Evolutionary conservation across 2,329 filamentous ascomycete genomes (phyloP).

Genomic region (Fusarium sororula): DNA sequence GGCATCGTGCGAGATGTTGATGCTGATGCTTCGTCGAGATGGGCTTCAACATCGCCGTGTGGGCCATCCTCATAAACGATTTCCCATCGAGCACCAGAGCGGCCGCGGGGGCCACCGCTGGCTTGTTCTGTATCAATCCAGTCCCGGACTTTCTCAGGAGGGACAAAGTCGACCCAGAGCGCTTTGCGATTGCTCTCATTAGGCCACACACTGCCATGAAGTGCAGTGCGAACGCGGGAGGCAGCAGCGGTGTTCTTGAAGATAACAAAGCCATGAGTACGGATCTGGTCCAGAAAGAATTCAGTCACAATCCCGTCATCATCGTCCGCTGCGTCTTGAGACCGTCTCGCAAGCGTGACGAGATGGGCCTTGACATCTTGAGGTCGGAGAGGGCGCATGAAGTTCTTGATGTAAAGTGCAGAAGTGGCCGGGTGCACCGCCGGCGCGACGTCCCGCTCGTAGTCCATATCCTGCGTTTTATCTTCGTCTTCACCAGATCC

Average conservation of each 20-base stretch:
- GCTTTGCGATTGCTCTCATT: constrained; percentile 85
- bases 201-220: constrained; percentile 87
- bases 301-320: constrained; percentile 65
- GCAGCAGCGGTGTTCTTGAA: constrained; percentile 77
- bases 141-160: constrained; percentile 72
- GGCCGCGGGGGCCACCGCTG: constrained; percentile 50
- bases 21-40: constrained; percentile 53
- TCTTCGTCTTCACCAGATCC: constrained; percentile 6
- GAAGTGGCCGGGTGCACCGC: constrained; percentile 77
- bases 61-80: constrained; percentile 72
- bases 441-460: constrained; percentile 56
- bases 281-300: constrained; percentile 85
- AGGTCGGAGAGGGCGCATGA: constrained; percentile 86
- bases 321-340: constrained; percentile 60
- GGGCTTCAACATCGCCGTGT: constrained; percentile 63
- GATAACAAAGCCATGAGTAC: constrained; percentile 85
- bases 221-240: constrained; percentile 75
- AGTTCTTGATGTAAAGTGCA: constrained; percentile 87
- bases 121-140: constrained; percentile 79
- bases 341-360: constrained; percentile 70
- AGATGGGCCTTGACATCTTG: constrained; percentile 75
- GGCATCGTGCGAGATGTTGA: constrained; percentile 31
- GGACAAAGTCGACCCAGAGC: constrained; percentile 90
- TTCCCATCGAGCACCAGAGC: constrained; percentile 69
- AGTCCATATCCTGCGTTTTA: constrained; percentile 44